These are phyloP conservation scores for Mucor circinelloides DNA, from an alignment of 371 early-diverging fungal species.

Conservation along the genomic window DNA sequence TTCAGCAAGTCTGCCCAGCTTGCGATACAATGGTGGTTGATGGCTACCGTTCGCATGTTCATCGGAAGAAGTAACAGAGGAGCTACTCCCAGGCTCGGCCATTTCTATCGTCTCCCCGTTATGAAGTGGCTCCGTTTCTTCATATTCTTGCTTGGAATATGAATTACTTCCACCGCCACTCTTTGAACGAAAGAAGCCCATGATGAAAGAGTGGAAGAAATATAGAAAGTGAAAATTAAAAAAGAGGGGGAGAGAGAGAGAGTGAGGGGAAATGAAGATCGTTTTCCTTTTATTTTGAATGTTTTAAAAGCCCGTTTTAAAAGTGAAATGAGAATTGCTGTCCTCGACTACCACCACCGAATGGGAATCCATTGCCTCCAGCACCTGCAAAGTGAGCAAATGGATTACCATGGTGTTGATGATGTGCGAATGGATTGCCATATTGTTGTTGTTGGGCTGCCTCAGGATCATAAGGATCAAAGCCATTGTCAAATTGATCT, in stretches of 20 bases:
- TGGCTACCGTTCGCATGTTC: background rate
- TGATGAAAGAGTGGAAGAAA: slow-evolving; percentile 1
- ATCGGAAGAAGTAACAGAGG: background rate
- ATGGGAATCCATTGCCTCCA: slow-evolving; percentile 55
- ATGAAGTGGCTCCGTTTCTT: slow-evolving; percentile 30
- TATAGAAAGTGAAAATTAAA: background rate
- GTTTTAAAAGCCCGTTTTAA: slow-evolving; percentile 5
- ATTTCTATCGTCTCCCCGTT: slow-evolving; percentile 30
- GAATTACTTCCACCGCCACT: background rate
- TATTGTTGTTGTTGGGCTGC: slow-evolving; percentile 43
- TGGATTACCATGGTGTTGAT: slow-evolving; percentile 45
- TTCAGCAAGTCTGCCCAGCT: slow-evolving; percentile 22
- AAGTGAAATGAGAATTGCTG: slow-evolving; percentile 26
- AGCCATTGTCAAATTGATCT: slow-evolving; percentile 85
- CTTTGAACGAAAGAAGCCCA: slow-evolving; percentile 25
- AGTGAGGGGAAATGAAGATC: too few species aligned
- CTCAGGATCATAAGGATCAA: slow-evolving; percentile 91
- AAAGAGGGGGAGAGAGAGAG: background rate
- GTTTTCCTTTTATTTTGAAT: background rate
- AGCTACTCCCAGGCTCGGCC: slow-evolving; percentile 11
- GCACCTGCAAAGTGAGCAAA: slow-evolving; percentile 64
- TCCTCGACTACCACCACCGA: slow-evolving; percentile 56
- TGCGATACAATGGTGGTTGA: slow-evolving; percentile 14
- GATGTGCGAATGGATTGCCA: slow-evolving; percentile 55
- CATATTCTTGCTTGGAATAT: slow-evolving; percentile 7